Conservation (phyloP, 75 land plant species). For the Adiantum capillusveneris region DNA sequence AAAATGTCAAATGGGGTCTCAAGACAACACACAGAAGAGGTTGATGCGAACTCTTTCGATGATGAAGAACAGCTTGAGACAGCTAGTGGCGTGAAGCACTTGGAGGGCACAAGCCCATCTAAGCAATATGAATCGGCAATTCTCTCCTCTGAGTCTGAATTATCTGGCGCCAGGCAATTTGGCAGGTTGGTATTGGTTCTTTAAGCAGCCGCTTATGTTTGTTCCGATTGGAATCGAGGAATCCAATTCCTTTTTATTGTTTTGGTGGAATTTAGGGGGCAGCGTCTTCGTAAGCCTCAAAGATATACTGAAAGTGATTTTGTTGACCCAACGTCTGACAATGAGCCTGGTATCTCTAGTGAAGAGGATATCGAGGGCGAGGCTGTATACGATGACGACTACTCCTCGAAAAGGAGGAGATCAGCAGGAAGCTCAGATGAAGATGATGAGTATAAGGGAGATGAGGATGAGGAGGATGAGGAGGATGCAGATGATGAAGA, state of each 20-base stretch:
- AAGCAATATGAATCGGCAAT: too few relatives aligned
- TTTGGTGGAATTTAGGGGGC: constrained; percentile 25
- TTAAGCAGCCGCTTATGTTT: background rate
- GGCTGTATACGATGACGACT: constrained; percentile 91
- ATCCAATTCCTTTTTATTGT: background rate
- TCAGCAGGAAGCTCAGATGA: constrained; percentile 50
- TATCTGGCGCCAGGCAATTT: too few relatives aligned
- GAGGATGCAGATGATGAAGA: constrained; percentile 45
- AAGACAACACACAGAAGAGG: constrained; percentile 3
- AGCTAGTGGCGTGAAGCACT: too few relatives aligned
- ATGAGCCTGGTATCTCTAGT: constrained; percentile 70
- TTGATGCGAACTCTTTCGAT: background rate
- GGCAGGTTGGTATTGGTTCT: too few relatives aligned
- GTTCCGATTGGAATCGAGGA: background rate
- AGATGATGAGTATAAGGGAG: constrained; percentile 61
- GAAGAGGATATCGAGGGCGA: constrained; percentile 98
- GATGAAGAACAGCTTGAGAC: constrained; percentile 4
- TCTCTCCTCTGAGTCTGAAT: too few relatives aligned
- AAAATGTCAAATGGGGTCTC: constrained; percentile 1
- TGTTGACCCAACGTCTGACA: constrained; percentile 62
- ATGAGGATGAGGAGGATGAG: constrained; percentile 66
- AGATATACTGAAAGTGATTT: constrained; percentile 53
- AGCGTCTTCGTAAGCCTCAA: constrained; percentile 71
- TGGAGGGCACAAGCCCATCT: too few relatives aligned
- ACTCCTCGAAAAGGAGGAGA: constrained; percentile 47